phyloP scores from a whole-genome alignment of 345 rosid genomes.

The Melaleuca alternifolia region DNA sequence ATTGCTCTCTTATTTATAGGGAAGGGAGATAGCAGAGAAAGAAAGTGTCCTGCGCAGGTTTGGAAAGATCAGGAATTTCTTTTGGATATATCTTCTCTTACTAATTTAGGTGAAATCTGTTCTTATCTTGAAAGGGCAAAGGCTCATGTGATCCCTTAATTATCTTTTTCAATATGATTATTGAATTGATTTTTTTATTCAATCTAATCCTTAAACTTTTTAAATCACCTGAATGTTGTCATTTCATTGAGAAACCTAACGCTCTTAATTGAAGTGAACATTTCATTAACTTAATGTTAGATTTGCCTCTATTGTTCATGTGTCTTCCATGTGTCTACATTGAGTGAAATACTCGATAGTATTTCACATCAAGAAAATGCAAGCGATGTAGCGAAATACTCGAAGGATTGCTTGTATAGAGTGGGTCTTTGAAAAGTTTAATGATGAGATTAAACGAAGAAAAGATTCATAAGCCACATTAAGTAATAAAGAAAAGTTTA shows the following conservation, averaged over 20 bases:
- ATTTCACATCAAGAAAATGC: background rate
- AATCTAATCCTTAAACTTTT: background rate
- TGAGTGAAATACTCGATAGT: no score
- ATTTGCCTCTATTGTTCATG: background rate
- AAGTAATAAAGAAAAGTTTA: background rate
- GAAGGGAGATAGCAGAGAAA: background rate
- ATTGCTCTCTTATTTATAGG: background rate
- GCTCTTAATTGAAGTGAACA: no score
- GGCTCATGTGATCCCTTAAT: background rate
- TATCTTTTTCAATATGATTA: background rate
- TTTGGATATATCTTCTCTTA: background rate
- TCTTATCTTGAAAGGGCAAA: background rate
- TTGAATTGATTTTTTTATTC: background rate
- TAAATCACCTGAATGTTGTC: background rate
- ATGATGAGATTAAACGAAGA: background rate
- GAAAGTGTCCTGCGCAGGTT: background rate
- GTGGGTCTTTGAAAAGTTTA: fast-evolving
- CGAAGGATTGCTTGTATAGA: background rate
- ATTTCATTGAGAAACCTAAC: background rate
- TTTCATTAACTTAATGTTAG: background rate
- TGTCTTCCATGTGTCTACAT: background rate
- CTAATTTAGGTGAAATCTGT: background rate
- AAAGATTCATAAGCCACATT: fast-evolving
- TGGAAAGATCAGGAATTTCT: background rate
- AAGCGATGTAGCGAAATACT: background rate